These are phyloP conservation scores for Escallonia rubra DNA, from an alignment of 129 eudicot species.

Conservation along the genomic window DNA sequence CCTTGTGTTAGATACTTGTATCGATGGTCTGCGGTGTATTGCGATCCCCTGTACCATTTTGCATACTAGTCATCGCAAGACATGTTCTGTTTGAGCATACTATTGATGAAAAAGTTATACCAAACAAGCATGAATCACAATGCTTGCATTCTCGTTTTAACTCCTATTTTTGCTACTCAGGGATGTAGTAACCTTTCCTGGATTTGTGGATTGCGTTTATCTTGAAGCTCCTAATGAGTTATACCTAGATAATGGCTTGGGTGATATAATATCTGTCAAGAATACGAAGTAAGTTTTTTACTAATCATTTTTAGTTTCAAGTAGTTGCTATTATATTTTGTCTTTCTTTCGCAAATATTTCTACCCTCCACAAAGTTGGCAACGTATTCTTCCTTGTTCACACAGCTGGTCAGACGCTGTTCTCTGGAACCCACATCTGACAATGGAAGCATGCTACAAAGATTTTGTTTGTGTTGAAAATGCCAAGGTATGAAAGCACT, in stretches of 20 bases:
- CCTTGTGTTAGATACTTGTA: not conserved
- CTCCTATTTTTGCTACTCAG: constrained; percentile 32
- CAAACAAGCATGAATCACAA: too few relatives aligned
- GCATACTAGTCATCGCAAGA: not conserved
- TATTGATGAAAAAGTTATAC: not conserved
- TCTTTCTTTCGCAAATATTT: not conserved
- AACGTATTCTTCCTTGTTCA: constrained; percentile 7
- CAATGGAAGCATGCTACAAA: constrained; percentile 91
- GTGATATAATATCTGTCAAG: constrained; percentile 62
- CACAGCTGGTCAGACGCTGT: constrained; percentile 95
- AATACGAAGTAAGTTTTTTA: constrained; percentile 63
- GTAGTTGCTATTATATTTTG: not conserved
- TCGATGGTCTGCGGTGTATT: too few relatives aligned
- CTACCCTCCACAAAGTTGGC: constrained; percentile 10
- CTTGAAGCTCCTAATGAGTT: constrained; percentile 76
- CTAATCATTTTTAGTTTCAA: not conserved
- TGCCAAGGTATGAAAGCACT: constrained; percentile 58
- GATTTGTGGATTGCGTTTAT: constrained; percentile 93
- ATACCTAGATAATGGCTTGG: constrained; percentile 77
- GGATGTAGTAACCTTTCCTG: constrained; percentile 88
- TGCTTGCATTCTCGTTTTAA: constrained; percentile 1
- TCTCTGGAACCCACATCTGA: constrained; percentile 89
- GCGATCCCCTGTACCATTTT: too few relatives aligned
- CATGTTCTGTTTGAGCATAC: not conserved
- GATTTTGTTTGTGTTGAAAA: constrained; percentile 98